Evolutionary conservation across 179 eudicot species (phyloP), one percentile per base, ranked within the genome.

Genomic region (Sideroxylon spinosum): DNA sequence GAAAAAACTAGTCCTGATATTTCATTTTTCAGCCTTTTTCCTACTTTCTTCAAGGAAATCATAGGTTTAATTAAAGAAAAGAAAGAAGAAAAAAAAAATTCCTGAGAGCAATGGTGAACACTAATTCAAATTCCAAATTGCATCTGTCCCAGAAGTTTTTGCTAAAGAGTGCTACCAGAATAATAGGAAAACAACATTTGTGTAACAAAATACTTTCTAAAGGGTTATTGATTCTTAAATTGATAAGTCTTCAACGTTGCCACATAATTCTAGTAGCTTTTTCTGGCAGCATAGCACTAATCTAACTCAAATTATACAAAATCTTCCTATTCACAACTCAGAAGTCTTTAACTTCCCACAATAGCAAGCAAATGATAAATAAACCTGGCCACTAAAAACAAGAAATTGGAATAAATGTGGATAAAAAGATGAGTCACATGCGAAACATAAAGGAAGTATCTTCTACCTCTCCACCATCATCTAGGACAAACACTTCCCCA

Each of bases 391-490:
- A 37, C 55, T 1, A 28, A 68, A 44, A 5, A 73, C 57, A 76
- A 76, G 74, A 79, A 79, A 77, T 6, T 11, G 68, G 16, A 70
- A n/a, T 32, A 20, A 10, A 60, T 55, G 22, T 20, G 69, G 1
- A 37, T 0, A 52, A 14, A 29, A 73, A 56, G 12, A 32, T 12
- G 2, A 16, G n/a, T 25, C 37, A 60, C 16, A 22, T 59, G 73
- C 57, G 55, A 48, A 32, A 69, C 52, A 23, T 28, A 25, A 76
- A 65, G 46, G 61, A n/a, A 22, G 68, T 49, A 50, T 74, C 17
- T 16, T 82, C 82, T 84, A 95, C 98, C 98, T 95, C 98, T 64
- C 98, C 98, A 26, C 98, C 98, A 78, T 94, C 98, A 82, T 94
- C 97, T 63, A 94, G 83, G 57, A 94, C 98, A 79, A 80, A 94